Evolutionary conservation across 805 yeast species (phyloP).

Genomic region (Phaffomyces thermotolerans): DNA sequence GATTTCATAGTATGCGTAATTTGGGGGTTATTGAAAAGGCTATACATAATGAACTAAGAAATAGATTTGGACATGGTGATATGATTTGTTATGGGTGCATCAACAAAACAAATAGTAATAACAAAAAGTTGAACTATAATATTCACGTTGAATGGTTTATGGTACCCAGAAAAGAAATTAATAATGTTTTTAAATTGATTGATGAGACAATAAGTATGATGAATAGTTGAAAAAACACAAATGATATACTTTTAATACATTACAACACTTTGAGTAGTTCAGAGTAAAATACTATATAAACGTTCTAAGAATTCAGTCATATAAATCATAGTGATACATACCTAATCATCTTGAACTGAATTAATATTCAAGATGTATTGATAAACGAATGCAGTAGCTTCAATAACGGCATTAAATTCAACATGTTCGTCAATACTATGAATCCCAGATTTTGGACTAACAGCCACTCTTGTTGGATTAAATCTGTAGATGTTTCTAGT

Average conservation of each 20-base stretch:
- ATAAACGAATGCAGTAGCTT: constrained; percentile 42
- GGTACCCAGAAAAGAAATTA: constrained; percentile 13
- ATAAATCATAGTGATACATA: too few species aligned
- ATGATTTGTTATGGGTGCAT: constrained; percentile 20
- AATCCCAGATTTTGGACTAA: constrained; percentile 18
- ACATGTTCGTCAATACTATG: constrained; percentile 56
- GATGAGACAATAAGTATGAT: constrained; percentile 4
- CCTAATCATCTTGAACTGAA: constrained; percentile 6
- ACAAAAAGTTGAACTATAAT: constrained; percentile 3
- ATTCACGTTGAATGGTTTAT: constrained; percentile 23
- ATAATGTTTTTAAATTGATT: constrained; percentile 9
- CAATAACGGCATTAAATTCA: constrained; percentile 45
- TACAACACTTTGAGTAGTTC: too few species aligned
- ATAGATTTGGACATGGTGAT: constrained; percentile 18
- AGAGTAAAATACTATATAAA: too few species aligned
- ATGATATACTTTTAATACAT: too few species aligned
- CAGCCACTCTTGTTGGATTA: constrained; percentile 19
- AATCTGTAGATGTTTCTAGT: constrained; percentile 55
- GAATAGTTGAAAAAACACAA: not conserved
- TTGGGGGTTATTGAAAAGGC: constrained; percentile 15
- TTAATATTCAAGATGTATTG: constrained; percentile 41
- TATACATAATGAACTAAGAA: constrained; percentile 14
- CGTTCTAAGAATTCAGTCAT: too few species aligned
- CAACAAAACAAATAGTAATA: not conserved
- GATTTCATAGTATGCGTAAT: constrained; percentile 10